Evolutionary conservation across 2,329 filamentous ascomycete species (phyloP).

Genomic region (Dothistroma septosporum): DNA sequence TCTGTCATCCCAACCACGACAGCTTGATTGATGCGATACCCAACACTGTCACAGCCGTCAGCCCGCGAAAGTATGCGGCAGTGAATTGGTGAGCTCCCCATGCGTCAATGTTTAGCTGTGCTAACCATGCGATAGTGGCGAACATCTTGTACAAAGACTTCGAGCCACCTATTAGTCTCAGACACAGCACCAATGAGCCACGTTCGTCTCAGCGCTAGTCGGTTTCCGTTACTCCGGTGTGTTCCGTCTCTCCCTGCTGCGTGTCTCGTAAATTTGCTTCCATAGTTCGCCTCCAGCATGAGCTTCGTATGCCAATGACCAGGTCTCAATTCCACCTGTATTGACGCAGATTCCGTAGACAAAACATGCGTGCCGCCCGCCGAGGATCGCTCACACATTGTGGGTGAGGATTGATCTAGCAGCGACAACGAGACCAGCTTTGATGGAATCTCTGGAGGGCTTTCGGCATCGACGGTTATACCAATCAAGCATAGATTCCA

Average conservation of each 20-base stretch:
- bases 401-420: too few species aligned
- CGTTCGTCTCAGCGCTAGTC: neutral
- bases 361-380: too few species aligned
- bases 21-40: conserved; percentile 74
- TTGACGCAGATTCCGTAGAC: too few species aligned
- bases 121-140: conserved; percentile 50
- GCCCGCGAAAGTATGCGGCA: conserved; percentile 70
- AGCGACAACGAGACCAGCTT: too few species aligned
- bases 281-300: neutral
- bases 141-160: conserved; percentile 75
- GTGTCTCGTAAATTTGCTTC: neutral
- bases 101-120: neutral
- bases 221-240: neutral
- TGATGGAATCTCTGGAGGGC: too few species aligned
- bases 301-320: too few species aligned
- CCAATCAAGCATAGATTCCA: too few species aligned
- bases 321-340: too few species aligned
- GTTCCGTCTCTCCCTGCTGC: neutral
- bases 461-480: too few species aligned
- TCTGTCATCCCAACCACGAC: conserved; percentile 80
- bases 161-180: conserved; percentile 55
- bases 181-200: neutral
- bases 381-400: too few species aligned
- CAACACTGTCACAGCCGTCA: conserved; percentile 63
- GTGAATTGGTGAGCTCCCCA: conserved; percentile 51